Base-by-base conservation (phyloP, 176 grass and related monocot genomes). In the Oryza officinalis region DNA sequence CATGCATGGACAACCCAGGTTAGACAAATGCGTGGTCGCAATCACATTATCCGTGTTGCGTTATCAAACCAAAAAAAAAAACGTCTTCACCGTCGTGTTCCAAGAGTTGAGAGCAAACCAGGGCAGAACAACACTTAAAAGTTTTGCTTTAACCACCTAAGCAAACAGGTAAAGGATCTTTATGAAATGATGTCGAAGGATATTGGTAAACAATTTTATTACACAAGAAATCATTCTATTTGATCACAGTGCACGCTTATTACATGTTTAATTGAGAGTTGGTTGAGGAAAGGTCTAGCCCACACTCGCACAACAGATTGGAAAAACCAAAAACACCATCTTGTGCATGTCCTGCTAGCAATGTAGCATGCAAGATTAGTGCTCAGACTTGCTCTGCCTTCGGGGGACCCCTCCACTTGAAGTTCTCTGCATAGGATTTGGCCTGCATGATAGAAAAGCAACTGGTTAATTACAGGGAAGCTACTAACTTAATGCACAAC, bases 371-470 rank as follows among this genome's bases (percentile, higher is more conserved):
- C 43, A 18, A 60, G 46, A 28, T 65, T 27, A 65, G 44, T 33
- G 54, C 83, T 94, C 63, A 90, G 45, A 86, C 77, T 85, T 87
- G 83, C 74, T 89, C 86, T 28, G 80, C 25, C 84, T 86, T 91
- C 47, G 89, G 82, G 27, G 88, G 87, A 2, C 93, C 93, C 59
- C 88, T 99, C 97, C 97, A 99, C 88, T 96, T 94, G 93, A 99
- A 99, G 86, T 99, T 96, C n/a, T 92, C 93, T 50, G 97, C 77
- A 31, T 99, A 99, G 8, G 97, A 78, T 78, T 99, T 96, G 37
- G 74, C 65, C 93, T 94, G 77, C 84, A 91, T 47, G 18, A 93
- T 69, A 54, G 1, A 85, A 82, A 73, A 80, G 11, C 18, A 81
- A 59, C 27, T 13, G 6, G 54, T 84, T 60, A 69, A 25, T 63